phyloP scores from a whole-genome alignment of 73 alveolate species.

The Loxodes magnus region DNA sequence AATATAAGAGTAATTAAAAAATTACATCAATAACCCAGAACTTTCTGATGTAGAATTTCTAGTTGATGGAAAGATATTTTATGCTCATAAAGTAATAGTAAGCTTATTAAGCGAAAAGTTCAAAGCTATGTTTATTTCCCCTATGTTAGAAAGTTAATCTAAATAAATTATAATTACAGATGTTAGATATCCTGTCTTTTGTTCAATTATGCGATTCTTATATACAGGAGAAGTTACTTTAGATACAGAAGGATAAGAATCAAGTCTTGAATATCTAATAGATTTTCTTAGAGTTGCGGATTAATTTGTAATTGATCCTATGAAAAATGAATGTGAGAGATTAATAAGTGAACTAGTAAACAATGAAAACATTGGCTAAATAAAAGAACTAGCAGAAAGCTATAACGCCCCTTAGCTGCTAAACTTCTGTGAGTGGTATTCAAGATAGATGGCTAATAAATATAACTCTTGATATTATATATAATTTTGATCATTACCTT shows the following conservation, averaged over 20 bases:
- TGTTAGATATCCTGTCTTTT: conserved; percentile 36
- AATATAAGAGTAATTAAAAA: conserved; percentile 35
- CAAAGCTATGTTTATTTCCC: conserved; percentile 41
- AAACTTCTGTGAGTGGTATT: no score
- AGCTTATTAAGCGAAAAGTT: conserved; percentile 42
- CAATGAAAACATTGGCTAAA: conserved; percentile 18
- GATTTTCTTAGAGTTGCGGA: conserved; percentile 65
- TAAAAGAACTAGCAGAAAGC: conserved; percentile 39
- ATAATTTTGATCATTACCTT: no score
- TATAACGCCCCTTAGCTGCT: no score
- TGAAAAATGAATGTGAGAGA: conserved; percentile 44
- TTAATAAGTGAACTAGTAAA: conserved; percentile 17
- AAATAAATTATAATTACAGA: conserved; percentile 34
- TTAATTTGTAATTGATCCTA: conserved; percentile 46
- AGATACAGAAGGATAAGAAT: conserved; percentile 47
- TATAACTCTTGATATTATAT: no score
- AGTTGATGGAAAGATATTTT: conserved; percentile 48
- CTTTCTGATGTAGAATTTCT: conserved; percentile 56
- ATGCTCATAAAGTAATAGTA: conserved; percentile 69
- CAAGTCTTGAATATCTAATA: conserved; percentile 27
- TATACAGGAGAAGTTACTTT: conserved; percentile 66
- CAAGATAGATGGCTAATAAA: no score
- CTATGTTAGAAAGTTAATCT: conserved; percentile 40
- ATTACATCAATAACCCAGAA: conserved; percentile 37
- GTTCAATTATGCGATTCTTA: conserved; percentile 40